Evolutionary conservation across 2,329 filamentous ascomycete genomes (phyloP), one percentile per base, ranked within the genome.

Genomic region (Ophiognomonia clavigignenti-juglandacearum): DNA sequence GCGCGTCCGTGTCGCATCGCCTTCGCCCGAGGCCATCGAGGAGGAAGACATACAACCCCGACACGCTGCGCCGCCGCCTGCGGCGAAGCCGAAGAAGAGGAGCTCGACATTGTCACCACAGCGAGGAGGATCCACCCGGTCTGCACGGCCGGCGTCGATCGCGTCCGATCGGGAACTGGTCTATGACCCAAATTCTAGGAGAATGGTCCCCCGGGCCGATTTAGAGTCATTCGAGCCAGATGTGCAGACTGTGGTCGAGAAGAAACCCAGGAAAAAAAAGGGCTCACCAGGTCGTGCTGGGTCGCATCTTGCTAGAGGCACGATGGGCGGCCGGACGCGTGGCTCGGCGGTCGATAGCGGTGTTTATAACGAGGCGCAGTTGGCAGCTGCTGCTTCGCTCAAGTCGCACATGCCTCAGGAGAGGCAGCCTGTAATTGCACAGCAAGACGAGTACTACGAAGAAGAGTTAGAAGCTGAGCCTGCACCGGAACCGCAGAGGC

Each of bases 171-270:
- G 73, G 53, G 61, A 67, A 26, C 56, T 86, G 61, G 75, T 85
- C 39, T 82, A 82, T 56, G 81, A 84, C 53, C 71, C 80, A n/a
- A 83, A 84, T 55, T 82, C 82, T 14, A 72, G 81, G 54, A 75
- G 81, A 50, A 81, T 83, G 71, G 70, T 84, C 4, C 71, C 75
- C 3, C 72, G 64, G 43, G 61, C 59, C 6, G 66, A 75, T 22
- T 53, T 77, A 16, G 38, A 68, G 53, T 71, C 61, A 41, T 64
- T 64, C 37, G 71, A 76, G 42, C 67, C 73, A 45, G 63, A 58
- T 26, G 57, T 71, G 4, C 59, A 64, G 20, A 64, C 73, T 45
- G 61, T 64, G 14, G 60, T 67, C 0, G 68, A 72, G 27, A 11
- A 36, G 13, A 68, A 64, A 39, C 64, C 65, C 41, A 74, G 62